These are phyloP conservation scores for Rhizoclosmatium globosum DNA, from an alignment of 192 early-diverging fungal genomes.

Conservation along the genomic window DNA sequence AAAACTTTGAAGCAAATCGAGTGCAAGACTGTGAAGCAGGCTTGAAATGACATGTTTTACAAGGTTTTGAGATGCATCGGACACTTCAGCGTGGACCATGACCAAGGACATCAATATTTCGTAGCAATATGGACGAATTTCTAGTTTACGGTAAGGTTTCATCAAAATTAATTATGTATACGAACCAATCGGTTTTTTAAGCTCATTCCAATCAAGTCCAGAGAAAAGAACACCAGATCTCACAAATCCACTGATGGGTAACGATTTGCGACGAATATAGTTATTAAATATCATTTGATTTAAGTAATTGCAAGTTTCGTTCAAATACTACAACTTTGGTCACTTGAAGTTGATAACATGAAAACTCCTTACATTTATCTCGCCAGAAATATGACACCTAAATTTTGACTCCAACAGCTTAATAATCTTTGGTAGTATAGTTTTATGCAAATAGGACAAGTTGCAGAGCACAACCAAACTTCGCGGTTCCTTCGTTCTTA, in stretches of 20 bases:
- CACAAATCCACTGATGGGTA: constrained; percentile 74
- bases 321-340: constrained; percentile 58
- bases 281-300: constrained; percentile 86
- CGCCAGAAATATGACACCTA: constrained; percentile 62
- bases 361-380: constrained; percentile 59
- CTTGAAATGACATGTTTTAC: constrained; percentile 79
- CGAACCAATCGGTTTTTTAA: constrained; percentile 77
- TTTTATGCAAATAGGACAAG: constrained; percentile 73
- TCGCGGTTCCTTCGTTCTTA: constrained; percentile 62
- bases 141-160: constrained; percentile 46
- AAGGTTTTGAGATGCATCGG: constrained; percentile 80
- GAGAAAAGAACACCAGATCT: constrained; percentile 82
- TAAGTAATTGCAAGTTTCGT: constrained; percentile 77
- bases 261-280: constrained; percentile 82
- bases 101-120: constrained; percentile 88
- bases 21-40: constrained; percentile 75
- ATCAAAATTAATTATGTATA: constrained; percentile 6
- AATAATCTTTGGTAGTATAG: constrained; percentile 80
- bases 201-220: constrained; percentile 87
- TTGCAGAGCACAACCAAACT: constrained; percentile 89
- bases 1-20: constrained; percentile 82
- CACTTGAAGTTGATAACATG: neutral
- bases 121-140: constrained; percentile 88
- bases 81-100: constrained; percentile 89
- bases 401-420: constrained; percentile 76